Evolutionary conservation across 116 monocot genomes (phyloP).

Genomic region (Cymodocea nodosa): DNA sequence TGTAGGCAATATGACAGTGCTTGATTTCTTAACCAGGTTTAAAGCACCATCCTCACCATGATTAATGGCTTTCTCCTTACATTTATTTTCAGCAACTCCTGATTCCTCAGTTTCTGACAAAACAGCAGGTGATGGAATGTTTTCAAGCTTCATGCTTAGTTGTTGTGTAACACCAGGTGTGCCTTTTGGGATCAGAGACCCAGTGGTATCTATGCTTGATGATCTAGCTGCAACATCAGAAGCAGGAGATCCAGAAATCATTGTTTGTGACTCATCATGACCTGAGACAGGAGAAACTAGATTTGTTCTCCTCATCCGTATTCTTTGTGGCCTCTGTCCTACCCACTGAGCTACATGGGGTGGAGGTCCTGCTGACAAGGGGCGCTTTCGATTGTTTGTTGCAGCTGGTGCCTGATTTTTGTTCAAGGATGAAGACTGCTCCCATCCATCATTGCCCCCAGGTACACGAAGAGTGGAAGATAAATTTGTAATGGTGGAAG

Average conservation of each 20-base stretch:
- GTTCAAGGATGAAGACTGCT: constrained; percentile 27
- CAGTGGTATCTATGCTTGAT: constrained; percentile 19
- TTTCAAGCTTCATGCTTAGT: constrained; percentile 36
- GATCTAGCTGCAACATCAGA: constrained; percentile 30
- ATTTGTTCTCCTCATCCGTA: constrained; percentile 69
- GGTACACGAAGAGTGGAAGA: constrained; percentile 28
- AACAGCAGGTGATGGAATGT: constrained; percentile 34
- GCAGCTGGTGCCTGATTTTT: constrained; percentile 29
- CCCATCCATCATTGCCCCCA: constrained; percentile 48
- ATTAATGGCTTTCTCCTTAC: constrained; percentile 37
- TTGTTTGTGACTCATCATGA: constrained; percentile 36
- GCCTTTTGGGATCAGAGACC: constrained; percentile 16
- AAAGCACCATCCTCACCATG: constrained; percentile 36
- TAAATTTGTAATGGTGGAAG: constrained; percentile 27
- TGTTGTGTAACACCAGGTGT: constrained; percentile 15
- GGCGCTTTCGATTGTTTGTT: constrained; percentile 42
- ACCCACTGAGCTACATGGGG: constrained; percentile 62
- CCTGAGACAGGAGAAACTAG: constrained; percentile 57
- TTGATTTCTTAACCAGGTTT: constrained; percentile 20
- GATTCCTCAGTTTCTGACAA: constrained; percentile 78
- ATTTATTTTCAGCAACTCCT: constrained; percentile 33
- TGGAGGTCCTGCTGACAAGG: constrained; percentile 37
- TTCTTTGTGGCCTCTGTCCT: constrained; percentile 64
- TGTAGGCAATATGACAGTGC: constrained; percentile 26
- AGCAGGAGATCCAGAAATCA: constrained; percentile 28